A percentile compares a stretch with the other conserved stretches of the same genome.
These are phyloP conservation scores for Chaetoceros muelleri DNA, from an alignment of 108 stramenopile species.

Conservation along the genomic window DNA sequence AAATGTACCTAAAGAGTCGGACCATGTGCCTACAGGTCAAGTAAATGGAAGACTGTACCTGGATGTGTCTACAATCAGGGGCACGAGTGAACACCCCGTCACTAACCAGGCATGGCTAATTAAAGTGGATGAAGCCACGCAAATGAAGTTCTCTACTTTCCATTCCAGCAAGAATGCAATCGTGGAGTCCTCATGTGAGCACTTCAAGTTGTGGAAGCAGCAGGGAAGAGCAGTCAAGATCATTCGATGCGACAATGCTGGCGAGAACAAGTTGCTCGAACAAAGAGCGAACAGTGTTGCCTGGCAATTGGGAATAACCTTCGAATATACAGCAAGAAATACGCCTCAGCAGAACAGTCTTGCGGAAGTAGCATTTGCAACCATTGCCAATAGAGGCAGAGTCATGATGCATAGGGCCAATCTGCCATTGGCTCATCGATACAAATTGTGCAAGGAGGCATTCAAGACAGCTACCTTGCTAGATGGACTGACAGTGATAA, in stretches of 20 bases:
- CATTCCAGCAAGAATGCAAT: conserved; percentile 6
- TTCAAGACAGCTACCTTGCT: conserved; percentile 3
- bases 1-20: conserved; percentile 6
- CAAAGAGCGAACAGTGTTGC: conserved; percentile 2
- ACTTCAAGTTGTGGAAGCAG: background rate
- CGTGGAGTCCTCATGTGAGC: background rate
- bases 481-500: conserved; percentile 8
- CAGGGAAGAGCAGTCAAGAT: conserved; percentile 1
- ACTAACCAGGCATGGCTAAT: conserved; percentile 13
- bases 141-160: conserved; percentile 3
- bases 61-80: background rate
- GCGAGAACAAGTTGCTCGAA: conserved; percentile 18
- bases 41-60: background rate
- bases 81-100: background rate
- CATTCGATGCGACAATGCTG: conserved; percentile 17
- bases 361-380: conserved; percentile 4
- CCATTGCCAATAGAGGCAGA: background rate
- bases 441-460: conserved; percentile 1
- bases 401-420: background rate
- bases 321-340: conserved; percentile 3
- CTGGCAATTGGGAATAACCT: conserved; percentile 7
- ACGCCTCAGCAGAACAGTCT: conserved; percentile 10
- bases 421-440: background rate
- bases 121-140: conserved; percentile 12
- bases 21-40: background rate